Conservation (phyloP, 371 early-diverging fungal genomes). For the Rhizopus sp. region DNA sequence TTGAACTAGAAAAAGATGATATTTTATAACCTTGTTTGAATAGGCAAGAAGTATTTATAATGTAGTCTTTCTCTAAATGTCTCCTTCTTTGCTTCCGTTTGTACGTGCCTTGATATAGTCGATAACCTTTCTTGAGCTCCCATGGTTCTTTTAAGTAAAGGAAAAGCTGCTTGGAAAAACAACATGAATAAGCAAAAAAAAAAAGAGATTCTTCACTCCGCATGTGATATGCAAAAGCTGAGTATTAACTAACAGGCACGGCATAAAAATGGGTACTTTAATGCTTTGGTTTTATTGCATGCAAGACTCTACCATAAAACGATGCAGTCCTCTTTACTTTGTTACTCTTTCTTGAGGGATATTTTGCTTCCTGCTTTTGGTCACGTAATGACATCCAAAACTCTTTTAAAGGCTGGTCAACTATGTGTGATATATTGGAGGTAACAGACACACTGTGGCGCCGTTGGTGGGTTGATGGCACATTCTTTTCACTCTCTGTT, state of each 20-base stretch:
- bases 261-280: background rate
- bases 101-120: background rate
- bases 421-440: background rate
- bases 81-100: slow-evolving; percentile 7
- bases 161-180: background rate
- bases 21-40: slow-evolving; percentile 39
- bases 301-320: background rate
- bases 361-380: background rate
- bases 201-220: too few species aligned
- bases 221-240: too few species aligned
- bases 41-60: slow-evolving; percentile 47
- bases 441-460: background rate
- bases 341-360: background rate
- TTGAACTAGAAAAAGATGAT: background rate
- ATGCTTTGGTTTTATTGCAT: slow-evolving; percentile 1
- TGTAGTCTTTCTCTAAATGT: slow-evolving; percentile 29
- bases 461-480: background rate
- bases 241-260: too few species aligned
- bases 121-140: slow-evolving; percentile 1
- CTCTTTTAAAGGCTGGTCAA: background rate
- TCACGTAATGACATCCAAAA: background rate
- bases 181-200: slow-evolving; percentile 1
- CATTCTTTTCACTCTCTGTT: background rate
- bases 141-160: background rate
- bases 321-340: background rate